Evolutionary conservation across 2,329 filamentous ascomycete species (phyloP).

Genomic region (Colletotrichum limetticola): DNA sequence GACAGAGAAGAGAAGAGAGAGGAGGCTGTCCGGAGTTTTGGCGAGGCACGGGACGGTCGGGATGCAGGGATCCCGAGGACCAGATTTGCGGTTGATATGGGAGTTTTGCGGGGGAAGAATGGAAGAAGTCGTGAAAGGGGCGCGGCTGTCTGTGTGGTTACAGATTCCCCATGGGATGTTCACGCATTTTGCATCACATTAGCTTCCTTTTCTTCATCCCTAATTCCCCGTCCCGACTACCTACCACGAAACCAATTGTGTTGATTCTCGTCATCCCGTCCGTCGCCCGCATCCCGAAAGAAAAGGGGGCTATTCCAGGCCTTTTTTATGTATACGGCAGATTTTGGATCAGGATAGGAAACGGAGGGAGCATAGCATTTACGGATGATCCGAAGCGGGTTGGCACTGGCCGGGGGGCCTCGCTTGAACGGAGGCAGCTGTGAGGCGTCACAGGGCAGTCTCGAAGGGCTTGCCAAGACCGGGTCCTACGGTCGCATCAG

Average conservation of each 20-base stretch:
- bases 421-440: not conserved
- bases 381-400: not conserved
- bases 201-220: not conserved
- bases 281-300: not conserved
- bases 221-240: not conserved
- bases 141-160: not conserved
- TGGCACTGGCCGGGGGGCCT: no score
- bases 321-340: not conserved
- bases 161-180: not conserved
- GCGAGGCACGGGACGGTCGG: not conserved
- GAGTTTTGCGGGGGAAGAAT: not conserved
- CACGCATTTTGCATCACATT: not conserved
- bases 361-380: not conserved
- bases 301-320: not conserved
- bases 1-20: no score
- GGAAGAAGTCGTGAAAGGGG: not conserved
- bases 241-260: not conserved
- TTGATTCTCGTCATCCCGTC: not conserved
- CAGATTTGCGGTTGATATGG: not conserved
- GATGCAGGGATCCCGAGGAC: not conserved
- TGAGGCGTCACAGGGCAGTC: slow-evolving; percentile 23
- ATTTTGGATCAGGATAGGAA: not conserved
- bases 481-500: slow-evolving; percentile 20
- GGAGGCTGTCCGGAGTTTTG: not conserved
- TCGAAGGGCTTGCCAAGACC: slow-evolving; percentile 29